These are phyloP conservation scores for Blastosporella zonata DNA, from an alignment of 1,284 basidiomycete species.

Conservation along the genomic window DNA sequence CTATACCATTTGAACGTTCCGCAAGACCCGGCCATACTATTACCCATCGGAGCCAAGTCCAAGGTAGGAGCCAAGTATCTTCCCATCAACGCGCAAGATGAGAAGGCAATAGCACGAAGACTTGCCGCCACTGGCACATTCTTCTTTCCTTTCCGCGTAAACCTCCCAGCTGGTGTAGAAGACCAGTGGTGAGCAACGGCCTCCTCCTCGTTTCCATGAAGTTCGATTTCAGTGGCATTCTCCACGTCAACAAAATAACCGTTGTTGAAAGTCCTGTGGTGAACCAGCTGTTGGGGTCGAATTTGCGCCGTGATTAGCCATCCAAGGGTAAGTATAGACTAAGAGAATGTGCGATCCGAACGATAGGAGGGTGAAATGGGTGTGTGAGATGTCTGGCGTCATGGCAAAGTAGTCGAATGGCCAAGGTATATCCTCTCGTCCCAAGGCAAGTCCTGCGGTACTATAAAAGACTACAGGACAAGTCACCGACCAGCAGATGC, in stretches of 20 bases:
- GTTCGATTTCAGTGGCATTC: slow-evolving; percentile 2
- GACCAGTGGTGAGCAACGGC: not conserved
- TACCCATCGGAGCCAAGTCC: too few species aligned
- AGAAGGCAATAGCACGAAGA: slow-evolving; percentile 41
- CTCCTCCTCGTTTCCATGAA: not conserved
- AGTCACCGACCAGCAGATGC: too few species aligned
- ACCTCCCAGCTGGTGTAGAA: slow-evolving; percentile 8
- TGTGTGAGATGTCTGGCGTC: too few species aligned
- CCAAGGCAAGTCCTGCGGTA: too few species aligned
- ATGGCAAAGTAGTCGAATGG: too few species aligned
- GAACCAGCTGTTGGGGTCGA: slow-evolving; percentile 4
- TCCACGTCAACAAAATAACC: slow-evolving; percentile 13
- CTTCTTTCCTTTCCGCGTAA: slow-evolving; percentile 37
- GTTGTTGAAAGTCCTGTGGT: slow-evolving; percentile 16
- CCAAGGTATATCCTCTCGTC: too few species aligned
- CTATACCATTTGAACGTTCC: too few species aligned
- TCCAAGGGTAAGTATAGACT: too few species aligned
- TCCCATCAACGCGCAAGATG: slow-evolving; percentile 52
- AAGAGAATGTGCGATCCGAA: not conserved
- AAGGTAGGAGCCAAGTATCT: too few species aligned
- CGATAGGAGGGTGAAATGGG: not conserved
- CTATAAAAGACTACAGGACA: too few species aligned
- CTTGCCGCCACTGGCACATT: slow-evolving; percentile 46
- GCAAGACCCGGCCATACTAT: too few species aligned
- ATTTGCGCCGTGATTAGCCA: not conserved